phyloP scores from a whole-genome alignment of 228 moss, liverwort and hornwort genomes.

The Sphagnum magellanicum region DNA sequence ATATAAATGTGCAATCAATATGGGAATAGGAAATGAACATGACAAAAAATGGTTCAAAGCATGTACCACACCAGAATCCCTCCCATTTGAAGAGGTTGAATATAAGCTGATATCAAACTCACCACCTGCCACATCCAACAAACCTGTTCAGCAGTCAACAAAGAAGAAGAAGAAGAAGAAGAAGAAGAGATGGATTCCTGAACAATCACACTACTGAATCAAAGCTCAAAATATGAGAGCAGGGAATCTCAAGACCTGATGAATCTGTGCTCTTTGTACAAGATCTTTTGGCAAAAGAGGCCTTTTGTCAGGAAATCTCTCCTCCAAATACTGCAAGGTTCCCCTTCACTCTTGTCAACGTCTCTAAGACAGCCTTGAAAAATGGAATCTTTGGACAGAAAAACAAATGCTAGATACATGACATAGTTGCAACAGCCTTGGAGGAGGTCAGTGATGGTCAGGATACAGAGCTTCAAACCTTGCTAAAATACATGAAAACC shows the following conservation, averaged over 20 bases:
- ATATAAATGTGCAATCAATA: no score
- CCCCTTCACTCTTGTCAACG: no score
- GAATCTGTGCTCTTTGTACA: conserved; percentile 51
- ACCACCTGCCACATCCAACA: conserved; percentile 29
- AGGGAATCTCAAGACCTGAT: conserved; percentile 22
- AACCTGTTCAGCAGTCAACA: not conserved
- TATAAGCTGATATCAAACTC: conserved; percentile 42
- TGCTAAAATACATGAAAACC: no score
- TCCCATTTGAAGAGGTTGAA: conserved; percentile 77
- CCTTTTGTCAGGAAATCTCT: conserved; percentile 65
- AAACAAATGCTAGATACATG: no score
- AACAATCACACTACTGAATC: no score
- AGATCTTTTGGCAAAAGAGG: conserved; percentile 66
- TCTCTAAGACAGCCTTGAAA: no score
- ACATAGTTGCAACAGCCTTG: no score
- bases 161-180: not conserved
- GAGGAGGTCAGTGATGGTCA: no score
- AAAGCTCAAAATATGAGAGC: no score
- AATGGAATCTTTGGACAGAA: no score
- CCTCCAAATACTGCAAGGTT: conserved; percentile 73
- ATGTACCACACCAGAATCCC: conserved; percentile 33
- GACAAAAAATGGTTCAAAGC: not conserved
- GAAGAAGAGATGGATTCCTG: not conserved
- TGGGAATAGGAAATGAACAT: no score
- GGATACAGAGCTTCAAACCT: no score